These are phyloP conservation scores for Dentipellis fragilis DNA, from an alignment of 768 basidiomycete genomes.

Conservation along the genomic window DNA sequence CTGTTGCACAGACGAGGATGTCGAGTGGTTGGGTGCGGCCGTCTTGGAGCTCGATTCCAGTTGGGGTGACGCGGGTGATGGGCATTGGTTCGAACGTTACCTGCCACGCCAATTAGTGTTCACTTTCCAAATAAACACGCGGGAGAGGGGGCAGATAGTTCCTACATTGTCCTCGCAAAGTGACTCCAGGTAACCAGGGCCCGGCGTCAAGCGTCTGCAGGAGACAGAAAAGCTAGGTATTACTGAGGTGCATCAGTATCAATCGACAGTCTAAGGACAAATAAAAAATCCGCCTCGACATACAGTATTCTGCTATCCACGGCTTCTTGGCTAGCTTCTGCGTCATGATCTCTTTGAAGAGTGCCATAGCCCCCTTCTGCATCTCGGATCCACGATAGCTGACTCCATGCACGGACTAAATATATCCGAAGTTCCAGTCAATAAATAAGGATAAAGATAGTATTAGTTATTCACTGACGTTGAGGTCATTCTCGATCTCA, in stretches of 20 bases:
- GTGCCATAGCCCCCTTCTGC: conserved; percentile 9
- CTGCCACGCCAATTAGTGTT: not conserved
- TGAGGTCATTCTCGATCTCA: conserved; percentile 14
- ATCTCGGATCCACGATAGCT: conserved; percentile 9
- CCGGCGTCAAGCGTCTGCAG: conserved; percentile 22
- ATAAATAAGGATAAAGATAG: not conserved
- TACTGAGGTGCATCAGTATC: conserved; percentile 1
- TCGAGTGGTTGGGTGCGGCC: conserved; percentile 20
- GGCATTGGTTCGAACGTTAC: conserved; percentile 6
- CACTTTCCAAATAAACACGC: no score
- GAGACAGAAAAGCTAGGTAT: conserved; percentile 19
- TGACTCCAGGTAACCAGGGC: conserved; percentile 23
- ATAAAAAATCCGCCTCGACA: not conserved
- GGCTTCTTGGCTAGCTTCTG: conserved; percentile 18
- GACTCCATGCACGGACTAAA: conserved; percentile 8
- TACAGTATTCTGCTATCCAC: conserved; percentile 16
- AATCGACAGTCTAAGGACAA: not conserved
- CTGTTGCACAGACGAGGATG: conserved; percentile 23
- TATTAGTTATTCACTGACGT: conserved; percentile 3
- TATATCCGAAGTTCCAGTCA: not conserved
- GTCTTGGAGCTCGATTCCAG: conserved; percentile 19
- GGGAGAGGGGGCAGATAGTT: not conserved
- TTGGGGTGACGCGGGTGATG: conserved; percentile 19
- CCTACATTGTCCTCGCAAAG: conserved; percentile 18
- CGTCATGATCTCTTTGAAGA: conserved; percentile 14